These are phyloP conservation scores for Kalmusia sp. DNA, from an alignment of 2,329 filamentous ascomycete species.

Conservation along the genomic window DNA sequence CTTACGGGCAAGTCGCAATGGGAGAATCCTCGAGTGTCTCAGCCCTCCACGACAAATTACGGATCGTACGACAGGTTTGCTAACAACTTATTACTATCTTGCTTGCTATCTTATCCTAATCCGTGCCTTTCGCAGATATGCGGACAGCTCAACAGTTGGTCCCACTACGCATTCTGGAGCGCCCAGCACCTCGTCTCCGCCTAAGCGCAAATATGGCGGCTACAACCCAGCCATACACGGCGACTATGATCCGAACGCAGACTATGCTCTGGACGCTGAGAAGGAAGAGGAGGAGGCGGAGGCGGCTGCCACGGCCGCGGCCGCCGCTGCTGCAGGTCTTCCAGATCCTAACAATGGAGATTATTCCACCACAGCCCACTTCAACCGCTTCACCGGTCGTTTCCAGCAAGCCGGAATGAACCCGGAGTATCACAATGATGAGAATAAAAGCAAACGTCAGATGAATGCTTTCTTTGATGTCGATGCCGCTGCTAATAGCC, in stretches of 20 bases:
- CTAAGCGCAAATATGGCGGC: conserved; percentile 65
- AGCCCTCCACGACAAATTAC: conserved; percentile 38
- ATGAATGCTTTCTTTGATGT: conserved; percentile 97
- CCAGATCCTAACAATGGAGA: conserved; percentile 43
- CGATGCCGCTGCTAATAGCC: conserved; percentile 87
- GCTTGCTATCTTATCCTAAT: conserved; percentile 39
- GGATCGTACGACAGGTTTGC: conserved; percentile 47
- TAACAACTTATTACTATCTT: conserved; percentile 36
- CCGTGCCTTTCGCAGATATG: conserved; percentile 31
- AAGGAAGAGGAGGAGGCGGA: conserved; percentile 47
- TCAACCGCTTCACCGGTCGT: conserved; percentile 89
- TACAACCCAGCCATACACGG: conserved; percentile 98
- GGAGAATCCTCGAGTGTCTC: conserved; percentile 82
- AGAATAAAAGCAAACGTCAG: conserved; percentile 85
- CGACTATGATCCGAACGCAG: conserved; percentile 94
- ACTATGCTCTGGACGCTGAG: conserved; percentile 71
- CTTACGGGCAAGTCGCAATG: conserved; percentile 77
- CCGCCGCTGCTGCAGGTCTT: conserved; percentile 33
- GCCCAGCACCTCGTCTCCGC: conserved; percentile 42
- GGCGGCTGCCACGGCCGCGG: conserved; percentile 30
- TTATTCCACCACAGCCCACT: conserved; percentile 75
- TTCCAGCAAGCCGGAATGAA: conserved; percentile 74
- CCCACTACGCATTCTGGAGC: conserved; percentile 35
- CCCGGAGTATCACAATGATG: conserved; percentile 81
- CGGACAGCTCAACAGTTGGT: conserved; percentile 33